Evolutionary conservation across 805 yeast genomes (phyloP), one percentile per base, ranked within the genome.

Genomic region (Yarrowia bubula): DNA sequence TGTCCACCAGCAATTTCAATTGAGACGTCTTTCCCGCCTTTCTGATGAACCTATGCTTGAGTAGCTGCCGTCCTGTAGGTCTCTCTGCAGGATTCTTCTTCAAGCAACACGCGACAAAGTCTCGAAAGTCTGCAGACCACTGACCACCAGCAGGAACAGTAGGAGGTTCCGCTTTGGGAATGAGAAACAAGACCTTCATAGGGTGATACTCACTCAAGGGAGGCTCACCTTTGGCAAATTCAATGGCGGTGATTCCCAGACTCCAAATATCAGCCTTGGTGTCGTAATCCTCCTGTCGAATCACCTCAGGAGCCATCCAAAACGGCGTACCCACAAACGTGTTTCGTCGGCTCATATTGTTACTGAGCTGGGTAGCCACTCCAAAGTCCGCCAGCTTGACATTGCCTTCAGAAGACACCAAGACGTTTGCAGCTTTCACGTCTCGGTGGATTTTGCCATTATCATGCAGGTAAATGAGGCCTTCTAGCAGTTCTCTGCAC

Each of bases 231-330:
- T 86, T 85, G 1, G 89, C 81, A 55, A 95, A 78, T 75, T 95
- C 99, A 71, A 90, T 88, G 0, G 90, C 85, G 0, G 98, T 92
- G 61, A 95, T 93, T 0, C 99, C 99, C 22, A 92, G 78, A 0
- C 97, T 91, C 99, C 99, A 95, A 63, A 95, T 89, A 73, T 95
- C 99, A 1, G 92, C 96, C 71, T 88, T 89, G 68, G 87, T 89
- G 72, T 89, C 83, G 74, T 95, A 92, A 0, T 95, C 96, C 9
- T 76, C 74, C 51, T 75, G 71, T 72, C 82, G 74, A 5, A 79
- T 74, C n/a, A 93, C 89, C 74, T 95, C 99, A 0, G 99, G 99
- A 0, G 99, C 99, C 98, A 93, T 92, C 98, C 98, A 92, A 75
- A 85, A 90, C 13, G 98, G 97, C 0, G 98, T 92, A 1, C 98